Base-by-base conservation (phyloP, 345 rosid genomes). In the Euphorbia tirucalli region DNA sequence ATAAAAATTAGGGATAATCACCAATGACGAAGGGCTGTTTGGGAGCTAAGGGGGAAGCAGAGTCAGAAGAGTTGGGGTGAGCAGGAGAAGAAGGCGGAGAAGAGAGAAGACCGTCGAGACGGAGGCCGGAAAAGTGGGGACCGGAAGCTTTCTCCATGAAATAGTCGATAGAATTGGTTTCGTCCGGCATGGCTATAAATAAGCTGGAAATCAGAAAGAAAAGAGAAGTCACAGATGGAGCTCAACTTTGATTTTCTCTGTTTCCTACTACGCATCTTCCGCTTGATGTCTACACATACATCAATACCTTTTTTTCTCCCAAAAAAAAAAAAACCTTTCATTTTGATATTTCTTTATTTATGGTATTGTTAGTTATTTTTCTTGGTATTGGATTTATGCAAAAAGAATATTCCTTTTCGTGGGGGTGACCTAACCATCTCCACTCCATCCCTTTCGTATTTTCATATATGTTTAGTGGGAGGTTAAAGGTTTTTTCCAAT, bases 71-170 rank as follows among this genome's bases (percentile, higher is more conserved):
- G 61, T 46, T 27, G 37, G 61, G 65, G 63, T 54, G 75, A 74
- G 78, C 63, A 5, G 82, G 69, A 13, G 90, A 73, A 28, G 86
- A 72, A 0, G 87, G 75, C 19, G 93, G 84, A 18, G 93, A 82
- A 30, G 97, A 83, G 48, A 79, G 84, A 54, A 84, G 87, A 56
- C 90, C 88, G 79, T 92, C 96, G 43, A 87, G 84, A 60, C 90
- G 99, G 54, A 96, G 87, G 77, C 99, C 98, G 77, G 99, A 96
- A 90, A 93, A 96, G 90, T 96, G 99, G 24, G 97, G 93, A 49
- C 99, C 98, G 18, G 91, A 91, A 3, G 99, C 96, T 78, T 88
- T 92, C 88, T 93, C 99, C 98, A 96, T 96, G 71, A 82, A 96
- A 74, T 83, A 89, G 78, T 92, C 99, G 18, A 90, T 87, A 52